Base-by-base conservation (phyloP, 2,329 filamentous ascomycete species). In the Zymoseptoria passerinii region DNA sequence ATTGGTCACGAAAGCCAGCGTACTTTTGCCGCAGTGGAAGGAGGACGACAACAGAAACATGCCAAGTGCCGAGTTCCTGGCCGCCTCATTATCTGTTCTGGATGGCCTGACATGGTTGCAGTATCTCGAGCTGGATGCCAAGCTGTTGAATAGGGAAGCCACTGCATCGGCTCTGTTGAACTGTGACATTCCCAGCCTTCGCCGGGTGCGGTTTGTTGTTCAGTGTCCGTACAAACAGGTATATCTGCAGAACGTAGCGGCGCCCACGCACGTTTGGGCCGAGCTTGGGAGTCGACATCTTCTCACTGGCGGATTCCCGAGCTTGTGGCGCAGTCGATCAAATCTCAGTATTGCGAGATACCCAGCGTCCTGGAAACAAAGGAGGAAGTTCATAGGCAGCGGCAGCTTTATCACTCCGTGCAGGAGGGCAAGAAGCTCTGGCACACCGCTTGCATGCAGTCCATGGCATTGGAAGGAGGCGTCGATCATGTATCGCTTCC, bases 101-200 rank as follows among this genome's bases (percentile, higher is more conserved):
- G 48, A 20, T 10, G n/a, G 18, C 18, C 48, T 50, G 18, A 50
- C 48, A 9, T 50, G n/a, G 48, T 16, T 50, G 48, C 48, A n/a
- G 10, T 51, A 52, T 28, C 44, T 63, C n/a, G 61, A 65, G 48
- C 53, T 65, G 16, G 61, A 65, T 55, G 50, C 53, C 28, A 40
- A 28, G 18, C 59, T 58, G 44, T 50, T 63, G 29, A 52, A 50
- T 6, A 50, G 9, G 8, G 23, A 50, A 27, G 13, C 8, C 8
- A 50, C 48, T 10, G 48, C 48, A 50, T 10, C 18, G 23, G 48
- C 48, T 50, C 48, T 50, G 13, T 9, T 50, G 4, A 27, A 50
- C 18, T 50, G 48, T 50, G 8, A 50, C 23, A 50, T 50, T 27
- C 23, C 48, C 13, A 50, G 48, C 48, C 48, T 50, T 16, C 13